Percentiles rank a stretch among this genome's conserved stretches.
Conservation (phyloP, 2,329 filamentous ascomycete species). For the Colletotrichum sp. region DNA sequence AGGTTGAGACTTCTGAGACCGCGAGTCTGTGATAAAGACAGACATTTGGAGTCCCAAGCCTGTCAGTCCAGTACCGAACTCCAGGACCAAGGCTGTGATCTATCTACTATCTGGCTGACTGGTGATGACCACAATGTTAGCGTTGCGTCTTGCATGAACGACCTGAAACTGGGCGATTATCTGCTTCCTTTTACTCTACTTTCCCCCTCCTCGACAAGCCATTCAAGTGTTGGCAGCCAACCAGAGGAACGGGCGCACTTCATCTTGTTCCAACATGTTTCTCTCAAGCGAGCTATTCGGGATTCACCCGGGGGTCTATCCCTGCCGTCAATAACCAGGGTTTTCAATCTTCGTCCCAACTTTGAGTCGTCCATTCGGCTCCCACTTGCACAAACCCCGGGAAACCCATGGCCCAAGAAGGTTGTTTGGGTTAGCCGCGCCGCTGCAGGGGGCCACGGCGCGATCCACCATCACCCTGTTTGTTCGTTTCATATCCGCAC, state of each 20-base stretch:
- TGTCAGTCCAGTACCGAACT: background rate
- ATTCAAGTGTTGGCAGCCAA: background rate
- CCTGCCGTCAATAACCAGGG: background rate
- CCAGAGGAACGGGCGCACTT: background rate
- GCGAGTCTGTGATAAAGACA: background rate
- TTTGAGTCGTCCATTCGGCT: background rate
- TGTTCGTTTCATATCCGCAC: conserved; percentile 13
- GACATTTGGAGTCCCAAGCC: background rate
- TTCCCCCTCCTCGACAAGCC: background rate
- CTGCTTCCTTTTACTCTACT: background rate
- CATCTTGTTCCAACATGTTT: background rate
- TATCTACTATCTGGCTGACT: background rate
- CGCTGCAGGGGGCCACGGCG: conserved; percentile 4
- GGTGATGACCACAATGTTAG: background rate
- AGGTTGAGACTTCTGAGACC: background rate
- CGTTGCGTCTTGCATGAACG: background rate
- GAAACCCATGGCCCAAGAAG: conserved; percentile 8
- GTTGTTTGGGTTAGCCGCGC: conserved; percentile 19
- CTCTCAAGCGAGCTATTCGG: background rate
- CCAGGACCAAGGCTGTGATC: background rate
- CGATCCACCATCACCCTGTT: conserved; percentile 11
- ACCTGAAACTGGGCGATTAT: conserved; percentile 18
- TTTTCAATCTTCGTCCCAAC: background rate
- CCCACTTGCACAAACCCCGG: background rate
- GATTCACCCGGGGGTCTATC: background rate